These are phyloP conservation scores for Ogataea chonburiensis DNA, from an alignment of 805 yeast genomes.

Conservation along the genomic window DNA sequence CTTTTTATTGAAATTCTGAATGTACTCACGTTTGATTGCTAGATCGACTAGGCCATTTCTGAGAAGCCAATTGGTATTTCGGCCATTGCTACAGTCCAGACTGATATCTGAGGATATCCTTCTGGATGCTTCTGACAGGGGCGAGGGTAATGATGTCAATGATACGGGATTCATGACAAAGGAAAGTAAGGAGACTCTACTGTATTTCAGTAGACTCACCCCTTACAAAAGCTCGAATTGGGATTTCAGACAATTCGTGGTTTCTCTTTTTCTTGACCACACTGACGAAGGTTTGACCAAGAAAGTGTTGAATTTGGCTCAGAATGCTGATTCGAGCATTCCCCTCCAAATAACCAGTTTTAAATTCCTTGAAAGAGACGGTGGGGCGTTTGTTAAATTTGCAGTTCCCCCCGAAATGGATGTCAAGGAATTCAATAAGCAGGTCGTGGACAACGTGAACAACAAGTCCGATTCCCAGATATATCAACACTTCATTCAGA, in stretches of 20 bases:
- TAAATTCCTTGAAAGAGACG: constrained; percentile 76
- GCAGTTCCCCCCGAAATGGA: constrained; percentile 52
- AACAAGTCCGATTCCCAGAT: constrained; percentile 30
- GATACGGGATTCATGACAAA: constrained; percentile 58
- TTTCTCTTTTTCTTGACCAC: constrained; percentile 39
- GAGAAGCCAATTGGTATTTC: neutral
- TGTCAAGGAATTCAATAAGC: constrained; percentile 51
- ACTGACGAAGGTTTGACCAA: constrained; percentile 36
- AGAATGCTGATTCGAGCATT: constrained; percentile 30
- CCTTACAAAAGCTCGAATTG: constrained; percentile 42
- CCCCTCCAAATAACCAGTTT: constrained; percentile 52
- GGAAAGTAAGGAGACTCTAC: constrained; percentile 46
- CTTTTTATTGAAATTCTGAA: constrained; percentile 4
- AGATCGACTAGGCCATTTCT: neutral
- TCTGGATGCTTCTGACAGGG: constrained; percentile 43
- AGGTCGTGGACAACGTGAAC: constrained; percentile 41
- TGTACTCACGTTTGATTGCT: constrained; percentile 2
- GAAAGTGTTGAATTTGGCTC: constrained; percentile 36
- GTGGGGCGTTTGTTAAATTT: constrained; percentile 89
- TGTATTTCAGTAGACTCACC: constrained; percentile 57
- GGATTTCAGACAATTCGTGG: constrained; percentile 46
- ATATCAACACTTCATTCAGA: constrained; percentile 45
- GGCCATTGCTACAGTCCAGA: constrained; percentile 1
- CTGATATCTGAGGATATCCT: constrained; percentile 31
- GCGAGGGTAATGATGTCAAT: constrained; percentile 53